Base-by-base conservation (phyloP, 805 yeast genomes). In the Barnettozyma siamensis region DNA sequence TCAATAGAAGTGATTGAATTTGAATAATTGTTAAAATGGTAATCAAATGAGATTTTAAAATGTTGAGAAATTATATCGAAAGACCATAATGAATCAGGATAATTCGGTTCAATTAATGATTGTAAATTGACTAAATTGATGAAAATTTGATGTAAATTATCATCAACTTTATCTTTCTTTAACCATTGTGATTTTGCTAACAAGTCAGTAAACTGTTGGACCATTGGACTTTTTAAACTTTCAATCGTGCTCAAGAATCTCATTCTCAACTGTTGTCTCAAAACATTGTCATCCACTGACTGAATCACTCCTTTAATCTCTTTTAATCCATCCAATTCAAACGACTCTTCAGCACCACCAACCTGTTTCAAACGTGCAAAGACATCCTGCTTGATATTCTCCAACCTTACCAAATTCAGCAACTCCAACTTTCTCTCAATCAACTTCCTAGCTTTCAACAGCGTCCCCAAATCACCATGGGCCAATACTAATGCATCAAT, bases 71-170 rank as follows among this genome's bases (percentile, higher is more conserved):
- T 53, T 0, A 65, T 50, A 28, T 69, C 70, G 17, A 76, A 58
- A 1, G 75, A 79, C 79, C 80, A 75, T 64, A 75, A 63, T 0
- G 72, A 50, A 2, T 60, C 57, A 1, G 76, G 76, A 46, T 71
- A 49, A 3, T 13, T 9, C 1, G 46, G 37, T 2, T 31, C 30
- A 4, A 31, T 19, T 4, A 49, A 27, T 2, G 55, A 48, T 32
- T 55, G 55, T 9, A 51, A 30, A 21, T 54, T 44, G 15, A 51
- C 27, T 1, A 49, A 42, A 8, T 50, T 35, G 1, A 19, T 29
- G 39, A 52, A 53, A 3, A 32, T n/a, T 3, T 19, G 10, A 5
- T 20, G 12, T 2, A 45, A 5, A 4, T 35, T 33, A 7, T 37
- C 21, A 2, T 44, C 10, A 13, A 43, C 31, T 1, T 42, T 19